Percentiles rank a stretch among this genome's conserved stretches.
Evolutionary conservation across 148 eudicot species (phyloP).

Genomic region (Rhododendron mucronatum): DNA sequence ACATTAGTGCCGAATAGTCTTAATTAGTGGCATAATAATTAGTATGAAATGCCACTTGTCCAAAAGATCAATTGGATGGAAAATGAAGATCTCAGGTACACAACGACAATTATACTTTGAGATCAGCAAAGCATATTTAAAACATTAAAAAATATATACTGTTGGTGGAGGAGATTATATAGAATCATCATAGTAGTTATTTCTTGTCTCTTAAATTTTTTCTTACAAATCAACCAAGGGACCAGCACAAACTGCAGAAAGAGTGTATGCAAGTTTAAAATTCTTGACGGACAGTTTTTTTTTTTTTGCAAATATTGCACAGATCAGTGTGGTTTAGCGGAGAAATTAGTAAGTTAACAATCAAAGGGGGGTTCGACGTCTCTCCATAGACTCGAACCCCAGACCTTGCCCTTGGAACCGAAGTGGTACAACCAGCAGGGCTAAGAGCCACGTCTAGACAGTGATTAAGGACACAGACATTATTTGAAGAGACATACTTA

Average conservation of each 20-base stretch:
- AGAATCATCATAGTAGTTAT: neutral
- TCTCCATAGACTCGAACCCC: no score
- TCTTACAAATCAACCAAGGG: neutral
- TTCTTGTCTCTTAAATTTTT: neutral
- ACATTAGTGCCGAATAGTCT: neutral
- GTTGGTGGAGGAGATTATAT: neutral
- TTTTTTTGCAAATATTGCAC: no score
- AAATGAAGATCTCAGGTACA: neutral
- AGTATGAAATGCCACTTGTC: neutral
- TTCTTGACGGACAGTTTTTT: no score
- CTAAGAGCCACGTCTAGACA: neutral
- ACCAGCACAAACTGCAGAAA: neutral
- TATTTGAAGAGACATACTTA: neutral
- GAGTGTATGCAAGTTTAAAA: no score
- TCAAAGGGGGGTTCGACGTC: no score
- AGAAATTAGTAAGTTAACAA: no score
- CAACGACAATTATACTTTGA: neutral
- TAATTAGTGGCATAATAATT: neutral
- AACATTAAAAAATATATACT: no score
- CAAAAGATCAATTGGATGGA: no score
- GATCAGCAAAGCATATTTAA: neutral
- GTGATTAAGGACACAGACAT: neutral
- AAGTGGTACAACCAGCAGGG: no score
- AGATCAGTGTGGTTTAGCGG: no score
- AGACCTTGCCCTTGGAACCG: neutral